phyloP scores from a whole-genome alignment of 306 rosid genomes.

The Pyrus betulifolia region DNA sequence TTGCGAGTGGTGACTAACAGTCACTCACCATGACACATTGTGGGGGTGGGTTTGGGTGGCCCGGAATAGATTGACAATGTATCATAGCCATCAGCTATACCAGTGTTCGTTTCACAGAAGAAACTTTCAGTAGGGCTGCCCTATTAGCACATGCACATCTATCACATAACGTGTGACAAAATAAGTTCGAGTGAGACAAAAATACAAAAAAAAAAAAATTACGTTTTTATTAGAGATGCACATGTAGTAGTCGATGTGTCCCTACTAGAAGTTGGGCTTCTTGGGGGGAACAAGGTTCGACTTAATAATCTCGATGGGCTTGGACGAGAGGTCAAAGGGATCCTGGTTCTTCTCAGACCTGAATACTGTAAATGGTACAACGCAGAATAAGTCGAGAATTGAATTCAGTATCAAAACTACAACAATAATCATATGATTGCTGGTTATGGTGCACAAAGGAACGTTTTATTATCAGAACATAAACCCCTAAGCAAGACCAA shows the following conservation, averaged over 20 bases:
- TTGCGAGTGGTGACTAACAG: not conserved
- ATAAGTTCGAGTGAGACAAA: not conserved
- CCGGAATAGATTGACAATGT: no score
- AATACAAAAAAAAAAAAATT: no score
- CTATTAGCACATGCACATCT: not conserved
- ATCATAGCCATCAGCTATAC: no score
- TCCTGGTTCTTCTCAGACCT: no score
- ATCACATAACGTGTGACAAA: not conserved
- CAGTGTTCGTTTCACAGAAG: no score
- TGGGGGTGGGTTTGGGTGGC: no score
- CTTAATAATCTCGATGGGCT: not conserved
- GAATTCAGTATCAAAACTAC: not conserved
- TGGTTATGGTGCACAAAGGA: constrained; percentile 1
- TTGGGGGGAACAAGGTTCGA: not conserved
- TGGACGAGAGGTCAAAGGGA: no score
- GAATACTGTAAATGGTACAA: not conserved
- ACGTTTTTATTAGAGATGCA: not conserved
- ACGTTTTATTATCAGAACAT: constrained; percentile 19
- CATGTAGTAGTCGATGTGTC: no score
- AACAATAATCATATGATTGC: not conserved
- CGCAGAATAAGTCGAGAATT: not conserved
- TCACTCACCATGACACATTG: not conserved
- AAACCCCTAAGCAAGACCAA: constrained; percentile 14
- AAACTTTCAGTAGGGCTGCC: not conserved
- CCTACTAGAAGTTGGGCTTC: not conserved